Evolutionary conservation across 805 yeast species (phyloP).

Genomic region (Yarrowia sp.): DNA sequence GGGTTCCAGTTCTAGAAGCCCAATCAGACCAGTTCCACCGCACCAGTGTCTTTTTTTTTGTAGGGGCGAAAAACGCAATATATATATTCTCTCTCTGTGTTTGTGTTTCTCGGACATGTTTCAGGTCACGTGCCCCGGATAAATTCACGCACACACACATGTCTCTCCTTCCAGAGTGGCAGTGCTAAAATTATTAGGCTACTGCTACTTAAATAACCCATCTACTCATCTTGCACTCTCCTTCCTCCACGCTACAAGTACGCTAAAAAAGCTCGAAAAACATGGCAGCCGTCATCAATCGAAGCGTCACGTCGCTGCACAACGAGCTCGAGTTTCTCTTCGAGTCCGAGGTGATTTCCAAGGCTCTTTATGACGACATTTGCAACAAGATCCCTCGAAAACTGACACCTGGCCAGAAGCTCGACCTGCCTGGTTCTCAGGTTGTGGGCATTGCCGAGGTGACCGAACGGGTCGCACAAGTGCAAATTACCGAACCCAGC

Average conservation of each 20-base stretch:
- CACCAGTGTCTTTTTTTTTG: no score
- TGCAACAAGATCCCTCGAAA: conserved; percentile 53
- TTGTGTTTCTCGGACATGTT: not conserved
- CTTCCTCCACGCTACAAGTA: not conserved
- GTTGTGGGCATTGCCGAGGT: conserved; percentile 50
- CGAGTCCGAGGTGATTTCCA: conserved; percentile 70
- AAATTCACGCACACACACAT: not conserved
- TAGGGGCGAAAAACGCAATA: not conserved
- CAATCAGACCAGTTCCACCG: no score
- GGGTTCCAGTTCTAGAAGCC: not conserved
- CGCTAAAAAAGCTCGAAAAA: no score
- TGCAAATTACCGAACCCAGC: conserved; percentile 30
- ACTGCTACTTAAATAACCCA: not conserved
- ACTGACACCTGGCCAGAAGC: conserved; percentile 25
- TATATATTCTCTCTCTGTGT: not conserved
- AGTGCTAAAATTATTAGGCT: conserved; percentile 19
- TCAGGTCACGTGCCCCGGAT: not conserved
- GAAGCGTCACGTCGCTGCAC: conserved; percentile 70
- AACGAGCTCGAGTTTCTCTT: conserved; percentile 76
- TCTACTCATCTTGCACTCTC: not conserved
- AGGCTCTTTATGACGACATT: conserved; percentile 52
- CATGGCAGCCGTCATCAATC: conserved; percentile 46
- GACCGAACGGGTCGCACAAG: conserved; percentile 40
- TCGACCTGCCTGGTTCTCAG: conserved; percentile 36
- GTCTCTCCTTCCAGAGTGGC: conserved; percentile 1